Conservation (phyloP, 176 grass and related monocot genomes). For the Hyparrhenia diplandra region DNA sequence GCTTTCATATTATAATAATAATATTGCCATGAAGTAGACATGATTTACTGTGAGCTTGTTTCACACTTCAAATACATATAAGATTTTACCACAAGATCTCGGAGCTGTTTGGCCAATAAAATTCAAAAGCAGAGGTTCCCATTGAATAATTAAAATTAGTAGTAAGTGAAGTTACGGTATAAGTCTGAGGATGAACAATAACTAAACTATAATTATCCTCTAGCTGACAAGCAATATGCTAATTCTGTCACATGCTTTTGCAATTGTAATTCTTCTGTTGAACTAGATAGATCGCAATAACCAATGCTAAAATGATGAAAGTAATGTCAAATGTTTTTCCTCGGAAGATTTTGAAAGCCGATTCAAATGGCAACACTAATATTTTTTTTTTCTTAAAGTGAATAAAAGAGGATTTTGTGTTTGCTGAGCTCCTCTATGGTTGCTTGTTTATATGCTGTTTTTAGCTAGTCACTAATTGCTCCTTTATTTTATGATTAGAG, state of each 20-base stretch:
- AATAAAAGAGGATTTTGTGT: neutral
- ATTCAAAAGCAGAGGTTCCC: neutral
- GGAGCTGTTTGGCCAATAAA: neutral
- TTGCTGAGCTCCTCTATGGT: slow-evolving; percentile 13
- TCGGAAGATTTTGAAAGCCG: slow-evolving; percentile 5
- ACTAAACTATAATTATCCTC: neutral
- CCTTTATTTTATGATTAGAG: slow-evolving; percentile 56
- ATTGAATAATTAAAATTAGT: neutral
- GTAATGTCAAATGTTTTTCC: neutral
- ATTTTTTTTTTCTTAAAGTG: neutral
- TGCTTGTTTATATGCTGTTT: neutral
- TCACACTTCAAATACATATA: neutral
- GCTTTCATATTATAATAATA: neutral
- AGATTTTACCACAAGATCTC: neutral
- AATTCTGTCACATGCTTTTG: neutral
- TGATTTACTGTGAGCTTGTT: neutral
- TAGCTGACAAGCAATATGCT: neutral
- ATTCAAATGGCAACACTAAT: slow-evolving; percentile 4
- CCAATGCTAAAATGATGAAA: slow-evolving; percentile 15
- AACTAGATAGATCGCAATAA: neutral
- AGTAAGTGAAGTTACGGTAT: neutral
- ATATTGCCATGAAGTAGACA: slow-evolving; percentile 1
- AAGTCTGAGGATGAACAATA: neutral
- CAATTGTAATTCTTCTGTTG: neutral
- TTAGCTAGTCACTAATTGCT: neutral